phyloP scores from a whole-genome alignment of 2,329 filamentous ascomycete species.

The Xylaria multiplex region DNA sequence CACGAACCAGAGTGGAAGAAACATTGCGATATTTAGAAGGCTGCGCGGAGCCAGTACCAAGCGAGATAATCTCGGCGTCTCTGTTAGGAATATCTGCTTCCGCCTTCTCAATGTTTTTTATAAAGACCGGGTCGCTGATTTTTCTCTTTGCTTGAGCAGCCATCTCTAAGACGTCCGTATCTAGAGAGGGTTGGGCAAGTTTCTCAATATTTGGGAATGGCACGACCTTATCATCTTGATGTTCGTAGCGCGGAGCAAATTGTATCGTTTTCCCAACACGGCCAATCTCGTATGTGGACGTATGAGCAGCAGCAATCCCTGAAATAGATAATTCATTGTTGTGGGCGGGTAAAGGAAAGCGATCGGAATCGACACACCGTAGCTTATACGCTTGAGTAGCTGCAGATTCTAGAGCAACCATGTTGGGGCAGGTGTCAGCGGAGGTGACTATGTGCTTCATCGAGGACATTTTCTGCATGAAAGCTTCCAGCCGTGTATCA shows the following conservation, averaged over 20 bases:
- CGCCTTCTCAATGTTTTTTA: conserved; percentile 54
- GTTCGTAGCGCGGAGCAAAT: conserved; percentile 58
- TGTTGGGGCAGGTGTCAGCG: conserved; percentile 78
- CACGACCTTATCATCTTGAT: conserved; percentile 59
- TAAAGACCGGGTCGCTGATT: conserved; percentile 41
- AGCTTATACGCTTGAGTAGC: conserved; percentile 75
- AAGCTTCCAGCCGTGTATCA: conserved; percentile 71
- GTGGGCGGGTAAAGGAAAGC: conserved; percentile 76
- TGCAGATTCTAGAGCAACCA: conserved; percentile 74
- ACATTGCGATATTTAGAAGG: conserved; percentile 97
- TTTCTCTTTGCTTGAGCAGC: conserved; percentile 59
- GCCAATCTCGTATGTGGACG: conserved; percentile 52
- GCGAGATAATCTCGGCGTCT: conserved; percentile 83
- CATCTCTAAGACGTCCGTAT: conserved; percentile 59
- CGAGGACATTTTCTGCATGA: conserved; percentile 70
- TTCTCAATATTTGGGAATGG: conserved; percentile 60
- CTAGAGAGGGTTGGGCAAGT: conserved; percentile 54
- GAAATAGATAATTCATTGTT: conserved; percentile 60
- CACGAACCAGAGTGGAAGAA: conserved; percentile 83
- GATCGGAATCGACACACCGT: conserved; percentile 75
- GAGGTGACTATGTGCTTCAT: conserved; percentile 83
- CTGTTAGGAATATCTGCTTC: conserved; percentile 75
- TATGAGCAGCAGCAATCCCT: conserved; percentile 33
- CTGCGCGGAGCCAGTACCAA: conserved; percentile 90
- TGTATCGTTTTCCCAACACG: conserved; percentile 57